A percentile compares a stretch with the other conserved stretches of the same genome.
phyloP scores from a whole-genome alignment of 345 rosid species.

The Lepidium africanum region DNA sequence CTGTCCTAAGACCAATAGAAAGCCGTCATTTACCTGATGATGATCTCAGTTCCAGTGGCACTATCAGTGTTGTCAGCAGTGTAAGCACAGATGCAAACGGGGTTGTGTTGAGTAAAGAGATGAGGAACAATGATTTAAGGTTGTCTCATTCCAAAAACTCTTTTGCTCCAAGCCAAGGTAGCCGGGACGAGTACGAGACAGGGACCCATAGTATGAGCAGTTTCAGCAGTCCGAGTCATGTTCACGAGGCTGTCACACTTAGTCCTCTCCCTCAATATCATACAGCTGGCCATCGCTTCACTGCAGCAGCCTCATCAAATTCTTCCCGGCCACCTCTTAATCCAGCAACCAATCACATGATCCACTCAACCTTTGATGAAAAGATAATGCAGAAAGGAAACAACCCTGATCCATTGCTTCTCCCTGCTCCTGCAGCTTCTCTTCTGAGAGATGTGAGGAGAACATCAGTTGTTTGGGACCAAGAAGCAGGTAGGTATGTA shows the following conservation, averaged over 20 bases:
- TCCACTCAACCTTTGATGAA: constrained; percentile 45
- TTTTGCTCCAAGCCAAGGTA: constrained; percentile 80
- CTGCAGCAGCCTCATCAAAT: constrained; percentile 20
- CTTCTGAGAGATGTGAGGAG: constrained; percentile 83
- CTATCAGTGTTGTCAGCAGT: constrained; percentile 76
- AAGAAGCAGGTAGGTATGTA: constrained; percentile 87
- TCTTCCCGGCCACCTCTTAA: constrained; percentile 41
- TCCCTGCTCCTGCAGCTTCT: constrained; percentile 66
- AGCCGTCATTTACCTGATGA: constrained; percentile 47
- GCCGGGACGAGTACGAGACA: constrained; percentile 79
- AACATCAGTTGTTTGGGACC: constrained; percentile 91
- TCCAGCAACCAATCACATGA: constrained; percentile 33
- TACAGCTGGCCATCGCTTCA: constrained; percentile 33
- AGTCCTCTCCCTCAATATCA: constrained; percentile 79
- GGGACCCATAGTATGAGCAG: constrained; percentile 83
- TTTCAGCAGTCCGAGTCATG: constrained; percentile 86
- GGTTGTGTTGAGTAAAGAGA: constrained; percentile 47
- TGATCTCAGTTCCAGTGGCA: constrained; percentile 78
- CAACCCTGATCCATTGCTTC: constrained; percentile 48
- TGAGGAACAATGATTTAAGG: constrained; percentile 39
- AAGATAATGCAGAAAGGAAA: constrained; percentile 51
- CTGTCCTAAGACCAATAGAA: constrained; percentile 73
- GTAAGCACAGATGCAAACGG: constrained; percentile 54
- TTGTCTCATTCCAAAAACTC: constrained; percentile 50
- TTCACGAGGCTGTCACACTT: constrained; percentile 69